Evolutionary conservation across 768 basidiomycete genomes (phyloP), one percentile per base, ranked within the genome.

Genomic region (Russula griseocarnosa): DNA sequence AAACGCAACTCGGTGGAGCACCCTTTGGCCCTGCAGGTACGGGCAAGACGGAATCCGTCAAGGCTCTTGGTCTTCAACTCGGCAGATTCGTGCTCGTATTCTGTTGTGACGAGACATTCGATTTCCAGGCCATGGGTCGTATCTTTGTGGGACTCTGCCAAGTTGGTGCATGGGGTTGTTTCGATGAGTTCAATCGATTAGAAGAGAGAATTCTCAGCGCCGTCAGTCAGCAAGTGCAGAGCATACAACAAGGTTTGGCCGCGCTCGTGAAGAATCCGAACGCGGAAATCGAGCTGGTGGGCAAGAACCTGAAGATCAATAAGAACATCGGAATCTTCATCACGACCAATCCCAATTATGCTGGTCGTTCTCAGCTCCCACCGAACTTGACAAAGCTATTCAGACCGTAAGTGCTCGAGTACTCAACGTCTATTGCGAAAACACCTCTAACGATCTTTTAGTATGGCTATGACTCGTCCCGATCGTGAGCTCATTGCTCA

Each of bases 11-110:
- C 16, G 97, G 97, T 70, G 97, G 97, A 26, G 88, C 97, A 38
- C 97, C 97, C 4, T 99, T 99, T 73, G 97, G 97, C 20, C 97
- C 97, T 55, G 97, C 97, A 22, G 97, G 97, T 50, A 53, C 69
- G 93, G 94, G 95, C 34, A 99, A 99, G 79, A 99, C 97, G 0
- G 97, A 99, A 76, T 98, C 97, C 1, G 97, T 99, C 73, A 99
- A 99, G 76, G 95, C 97, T 2, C 86, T 99, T 24, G 97, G 97
- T 55, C 93, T 98, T 2, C 95, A 97, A 70, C 85, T 99, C 6
- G 97, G 97, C 46, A 87, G 97, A 42, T 99, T 99, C 71, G 97
- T 99, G n/a, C 82, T 99, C 54, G 97, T 99, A n/a, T 99, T 99
- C 79, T 98, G 97, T 73, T 99, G 97, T 72, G 97, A 99, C 75